Evolutionary conservation across 208 protist genomes (phyloP), one percentile per base, ranked within the genome.

Genomic region (Leishmania tarentolae): DNA sequence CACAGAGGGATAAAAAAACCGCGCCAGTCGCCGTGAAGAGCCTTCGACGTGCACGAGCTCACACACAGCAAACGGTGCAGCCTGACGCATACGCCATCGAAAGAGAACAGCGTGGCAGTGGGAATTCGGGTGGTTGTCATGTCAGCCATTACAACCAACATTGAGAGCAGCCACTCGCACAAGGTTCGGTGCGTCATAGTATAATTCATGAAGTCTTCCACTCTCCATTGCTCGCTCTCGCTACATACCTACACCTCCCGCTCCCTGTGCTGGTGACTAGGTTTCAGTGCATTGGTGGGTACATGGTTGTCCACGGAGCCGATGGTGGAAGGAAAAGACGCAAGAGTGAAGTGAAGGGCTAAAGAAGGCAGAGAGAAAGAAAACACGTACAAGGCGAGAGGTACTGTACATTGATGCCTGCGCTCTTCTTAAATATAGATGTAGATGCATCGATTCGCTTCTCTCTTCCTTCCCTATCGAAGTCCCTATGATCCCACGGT

Each of bases 401-500:
- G 44, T 76, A 40, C 35, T 76, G 71, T 76, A 76, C 71, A 76
- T 76, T 53, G 68, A 35, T 8, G 24, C 6, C 44, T 11, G 24
- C 28, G 35, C 42, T 35, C 24, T 6, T 53, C 4, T 53, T 17
- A 63, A n/a, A 31, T 3, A 31, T 63, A 31, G 15, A 31, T 63
- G 11, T 63, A 31, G 19, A 31, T 63, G 13, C 13, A 17, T 37
- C 0, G n/a, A 17, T 47, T 15, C 9, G 15, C 4, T 40, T 21
- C 40, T 24, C 44, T 52, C 21, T 24, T 21, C 8, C 44, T 21
- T 19, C 68, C 9, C 50, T n/a, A 8, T 47, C 44, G 8, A 6
- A 7, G 44, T 11, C 40, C 21, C n/a, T 71, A 6, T n/a, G 68
- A 31, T 53, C 44, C 40, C 42, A 3, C 42, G 5, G 52, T 7